Evolutionary conservation across 2,329 filamentous ascomycete genomes (phyloP).

Genomic region (Paraconiothyrium sp.): DNA sequence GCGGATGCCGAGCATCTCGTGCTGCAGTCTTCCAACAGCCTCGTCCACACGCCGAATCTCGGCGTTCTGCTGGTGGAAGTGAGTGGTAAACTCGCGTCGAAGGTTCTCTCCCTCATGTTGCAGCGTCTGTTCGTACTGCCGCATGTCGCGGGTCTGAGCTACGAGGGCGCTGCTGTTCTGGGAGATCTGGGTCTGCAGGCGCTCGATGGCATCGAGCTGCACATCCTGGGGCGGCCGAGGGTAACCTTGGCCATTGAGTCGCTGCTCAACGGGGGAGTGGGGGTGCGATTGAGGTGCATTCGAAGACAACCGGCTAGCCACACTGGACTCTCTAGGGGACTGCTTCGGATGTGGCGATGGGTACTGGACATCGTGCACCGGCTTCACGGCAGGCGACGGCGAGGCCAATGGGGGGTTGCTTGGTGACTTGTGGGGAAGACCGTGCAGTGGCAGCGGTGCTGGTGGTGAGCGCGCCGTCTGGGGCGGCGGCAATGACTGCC

Average conservation of each 20-base stretch:
- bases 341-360: conserved; percentile 24
- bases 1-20: conserved; percentile 52
- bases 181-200: conserved; percentile 59
- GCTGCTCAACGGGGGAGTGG: conserved; percentile 27
- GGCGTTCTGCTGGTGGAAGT: conserved; percentile 38
- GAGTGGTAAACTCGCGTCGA: conserved; percentile 47
- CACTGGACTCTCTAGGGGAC: conserved; percentile 25
- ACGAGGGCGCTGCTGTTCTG: conserved; percentile 54
- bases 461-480: conserved; percentile 32
- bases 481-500: conserved; percentile 31
- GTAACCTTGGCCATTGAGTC: conserved; percentile 39
- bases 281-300: conserved; percentile 20
- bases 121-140: conserved; percentile 38
- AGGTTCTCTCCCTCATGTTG: conserved; percentile 48
- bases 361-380: conserved; percentile 28
- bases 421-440: conserved; percentile 28
- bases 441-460: conserved; percentile 23
- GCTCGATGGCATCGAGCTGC: conserved; percentile 53
- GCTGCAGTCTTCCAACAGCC: conserved; percentile 50
- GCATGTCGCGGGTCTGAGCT: conserved; percentile 44
- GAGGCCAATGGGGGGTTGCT: conserved; percentile 26
- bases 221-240: conserved; percentile 42
- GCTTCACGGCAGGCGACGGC: conserved; percentile 29
- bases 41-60: conserved; percentile 54
- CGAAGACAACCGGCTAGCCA: conserved; percentile 28